These are phyloP conservation scores for Fusarium dlaminii DNA, from an alignment of 2,329 filamentous ascomycete species.

Conservation along the genomic window DNA sequence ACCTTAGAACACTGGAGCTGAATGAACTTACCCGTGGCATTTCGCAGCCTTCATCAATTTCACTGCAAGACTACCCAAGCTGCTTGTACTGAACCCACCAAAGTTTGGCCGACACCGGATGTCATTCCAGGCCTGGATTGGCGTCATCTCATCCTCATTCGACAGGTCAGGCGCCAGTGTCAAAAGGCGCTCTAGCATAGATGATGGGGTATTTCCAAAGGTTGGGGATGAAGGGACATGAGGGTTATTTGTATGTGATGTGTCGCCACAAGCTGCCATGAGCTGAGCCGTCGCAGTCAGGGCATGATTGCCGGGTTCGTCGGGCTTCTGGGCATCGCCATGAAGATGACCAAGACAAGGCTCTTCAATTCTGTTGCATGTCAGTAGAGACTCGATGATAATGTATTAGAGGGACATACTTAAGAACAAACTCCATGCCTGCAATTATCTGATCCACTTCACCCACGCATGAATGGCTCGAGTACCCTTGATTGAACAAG, in stretches of 20 bases:
- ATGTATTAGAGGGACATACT: neutral
- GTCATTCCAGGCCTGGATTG: constrained; percentile 17
- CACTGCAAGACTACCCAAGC: neutral
- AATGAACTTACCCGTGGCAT: constrained; percentile 14
- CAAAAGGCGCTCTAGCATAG: constrained; percentile 6
- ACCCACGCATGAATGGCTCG: neutral
- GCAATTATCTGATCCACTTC: constrained; percentile 19
- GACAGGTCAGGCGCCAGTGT: constrained; percentile 10
- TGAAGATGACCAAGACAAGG: constrained; percentile 22
- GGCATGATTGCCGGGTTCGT: constrained; percentile 7
- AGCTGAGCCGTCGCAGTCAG: constrained; percentile 19
- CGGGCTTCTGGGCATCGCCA: constrained; percentile 3
- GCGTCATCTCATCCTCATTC: constrained; percentile 17
- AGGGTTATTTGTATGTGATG: neutral
- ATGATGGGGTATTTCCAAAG: neutral
- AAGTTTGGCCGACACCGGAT: constrained; percentile 18
- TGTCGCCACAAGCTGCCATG: neutral
- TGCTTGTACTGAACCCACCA: neutral
- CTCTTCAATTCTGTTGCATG: constrained; percentile 1
- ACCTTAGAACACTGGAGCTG: rapidly evolving
- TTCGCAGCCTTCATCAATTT: constrained; percentile 6
- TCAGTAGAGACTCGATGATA: neutral
- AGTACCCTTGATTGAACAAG: neutral
- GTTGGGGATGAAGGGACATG: neutral
- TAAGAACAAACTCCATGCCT: constrained; percentile 49